Evolutionary conservation across 495 filamentous ascomycete genomes (phyloP).

Genomic region (Penicillium ucsense): DNA sequence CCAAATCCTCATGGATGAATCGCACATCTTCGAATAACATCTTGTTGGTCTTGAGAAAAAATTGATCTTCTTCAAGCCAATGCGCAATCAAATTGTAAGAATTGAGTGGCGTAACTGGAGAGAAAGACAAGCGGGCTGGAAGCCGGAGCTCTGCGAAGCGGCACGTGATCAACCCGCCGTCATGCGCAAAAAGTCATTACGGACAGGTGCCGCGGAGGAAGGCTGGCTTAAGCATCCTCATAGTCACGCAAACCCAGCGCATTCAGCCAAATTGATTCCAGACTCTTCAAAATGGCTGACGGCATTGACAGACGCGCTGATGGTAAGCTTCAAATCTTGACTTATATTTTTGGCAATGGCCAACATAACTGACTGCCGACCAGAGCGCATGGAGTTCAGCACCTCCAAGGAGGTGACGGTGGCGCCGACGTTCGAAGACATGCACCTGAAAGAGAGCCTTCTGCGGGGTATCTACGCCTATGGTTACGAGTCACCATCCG

Average conservation of each 20-base stretch:
- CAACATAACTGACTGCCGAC: conserved; percentile 17
- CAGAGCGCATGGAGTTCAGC: conserved; percentile 91
- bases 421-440: conserved; percentile 61
- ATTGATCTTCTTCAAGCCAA: background rate
- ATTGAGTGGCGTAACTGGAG: background rate
- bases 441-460: conserved; percentile 91
- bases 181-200: conserved; percentile 20
- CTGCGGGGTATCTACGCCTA: conserved; percentile 98
- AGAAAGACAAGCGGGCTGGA: conserved; percentile 5
- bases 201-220: background rate
- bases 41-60: conserved; percentile 6
- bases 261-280: conserved; percentile 1
- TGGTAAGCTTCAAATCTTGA: conserved; percentile 28
- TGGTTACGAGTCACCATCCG: conserved; percentile 94
- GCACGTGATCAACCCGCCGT: conserved; percentile 24
- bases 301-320: conserved; percentile 90
- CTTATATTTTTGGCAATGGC: too few species aligned
- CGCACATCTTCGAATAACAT: conserved; percentile 91
- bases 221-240: background rate
- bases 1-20: conserved; percentile 88
- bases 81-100: conserved; percentile 1
- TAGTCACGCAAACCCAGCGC: background rate
- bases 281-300: conserved; percentile 63
- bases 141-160: conserved; percentile 26
- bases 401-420: conserved; percentile 97